These are phyloP conservation scores for Ruellia speciosa DNA, from an alignment of 305 asterid species.

Conservation along the genomic window DNA sequence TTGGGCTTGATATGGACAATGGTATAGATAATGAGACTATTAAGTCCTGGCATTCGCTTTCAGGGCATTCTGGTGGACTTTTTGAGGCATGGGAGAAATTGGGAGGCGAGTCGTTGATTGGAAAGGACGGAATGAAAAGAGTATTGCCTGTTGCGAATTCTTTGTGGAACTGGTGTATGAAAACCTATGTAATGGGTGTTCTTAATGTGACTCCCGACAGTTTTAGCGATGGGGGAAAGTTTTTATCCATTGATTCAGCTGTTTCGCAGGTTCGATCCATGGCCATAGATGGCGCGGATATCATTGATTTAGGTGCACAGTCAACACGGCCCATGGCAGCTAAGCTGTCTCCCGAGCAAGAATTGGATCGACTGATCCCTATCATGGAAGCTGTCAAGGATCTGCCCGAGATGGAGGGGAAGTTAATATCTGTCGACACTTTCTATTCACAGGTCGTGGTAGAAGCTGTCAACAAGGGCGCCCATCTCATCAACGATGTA, in stretches of 20 bases:
- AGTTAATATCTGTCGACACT: slow-evolving; percentile 72
- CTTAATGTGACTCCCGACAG: slow-evolving; percentile 87
- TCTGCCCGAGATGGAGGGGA: slow-evolving; percentile 72
- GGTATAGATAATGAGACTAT: slow-evolving; percentile 46
- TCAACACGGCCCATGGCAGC: slow-evolving; percentile 87
- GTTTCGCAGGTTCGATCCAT: slow-evolving; percentile 51
- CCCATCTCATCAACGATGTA: slow-evolving; percentile 69
- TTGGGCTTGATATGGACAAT: slow-evolving; percentile 49
- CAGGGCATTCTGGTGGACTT: slow-evolving; percentile 41
- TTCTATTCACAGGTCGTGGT: slow-evolving; percentile 68
- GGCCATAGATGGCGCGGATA: slow-evolving; percentile 69
- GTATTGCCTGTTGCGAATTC: slow-evolving; percentile 60
- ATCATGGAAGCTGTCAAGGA: slow-evolving; percentile 55
- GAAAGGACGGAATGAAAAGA: slow-evolving; percentile 70
- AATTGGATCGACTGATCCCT: slow-evolving; percentile 69
- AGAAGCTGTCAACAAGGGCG: slow-evolving; percentile 70
- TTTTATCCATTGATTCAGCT: slow-evolving; percentile 47
- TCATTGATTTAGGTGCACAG: slow-evolving; percentile 88
- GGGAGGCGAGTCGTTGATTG: slow-evolving; percentile 68
- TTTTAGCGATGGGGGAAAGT: slow-evolving; percentile 88
- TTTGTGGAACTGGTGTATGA: slow-evolving; percentile 62
- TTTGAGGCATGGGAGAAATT: slow-evolving; percentile 70
- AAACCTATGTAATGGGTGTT: slow-evolving; percentile 73
- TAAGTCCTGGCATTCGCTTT: slow-evolving; percentile 55
- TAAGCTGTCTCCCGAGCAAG: slow-evolving; percentile 65